A percentile compares a stretch with the other conserved stretches of the same genome.
Evolutionary conservation across 1,284 basidiomycete species (phyloP).

Genomic region (Cystobasidium sp.): DNA sequence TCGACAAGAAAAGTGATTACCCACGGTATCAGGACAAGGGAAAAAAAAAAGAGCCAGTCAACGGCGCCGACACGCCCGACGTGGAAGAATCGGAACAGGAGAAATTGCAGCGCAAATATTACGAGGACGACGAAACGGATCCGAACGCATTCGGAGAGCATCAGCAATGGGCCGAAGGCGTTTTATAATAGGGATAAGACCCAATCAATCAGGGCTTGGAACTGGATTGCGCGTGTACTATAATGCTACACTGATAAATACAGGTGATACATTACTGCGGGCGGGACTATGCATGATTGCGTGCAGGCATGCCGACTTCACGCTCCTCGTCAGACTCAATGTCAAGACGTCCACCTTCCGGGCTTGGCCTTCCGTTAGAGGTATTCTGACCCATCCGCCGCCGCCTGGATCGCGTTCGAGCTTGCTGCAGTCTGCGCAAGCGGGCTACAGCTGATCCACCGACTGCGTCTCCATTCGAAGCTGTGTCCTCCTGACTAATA

Average conservation of each 20-base stretch:
- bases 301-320: slow-evolving; percentile 14
- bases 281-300: not conserved
- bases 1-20: slow-evolving; percentile 14
- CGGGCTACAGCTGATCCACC: slow-evolving; percentile 3
- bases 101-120: slow-evolving; percentile 17
- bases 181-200: not conserved
- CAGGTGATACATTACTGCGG: not conserved
- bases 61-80: not conserved
- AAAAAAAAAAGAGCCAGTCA: slow-evolving; percentile 15
- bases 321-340: slow-evolving; percentile 33
- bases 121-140: slow-evolving; percentile 24
- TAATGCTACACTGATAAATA: not conserved
- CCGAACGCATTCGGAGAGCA: slow-evolving; percentile 29
- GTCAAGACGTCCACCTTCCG: slow-evolving; percentile 1
- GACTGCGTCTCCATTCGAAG: not conserved
- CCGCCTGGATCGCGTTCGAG: slow-evolving; percentile 16
- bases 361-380: not conserved
- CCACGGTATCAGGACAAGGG: slow-evolving; percentile 31
- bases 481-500: not conserved
- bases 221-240: not conserved
- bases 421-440: slow-evolving; percentile 21
- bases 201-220: not conserved
- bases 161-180: slow-evolving; percentile 33
- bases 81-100: slow-evolving; percentile 24
- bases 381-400: slow-evolving; percentile 6